Conservation (phyloP, 2,329 filamentous ascomycete species). For the Neurospora crassa region DNA sequence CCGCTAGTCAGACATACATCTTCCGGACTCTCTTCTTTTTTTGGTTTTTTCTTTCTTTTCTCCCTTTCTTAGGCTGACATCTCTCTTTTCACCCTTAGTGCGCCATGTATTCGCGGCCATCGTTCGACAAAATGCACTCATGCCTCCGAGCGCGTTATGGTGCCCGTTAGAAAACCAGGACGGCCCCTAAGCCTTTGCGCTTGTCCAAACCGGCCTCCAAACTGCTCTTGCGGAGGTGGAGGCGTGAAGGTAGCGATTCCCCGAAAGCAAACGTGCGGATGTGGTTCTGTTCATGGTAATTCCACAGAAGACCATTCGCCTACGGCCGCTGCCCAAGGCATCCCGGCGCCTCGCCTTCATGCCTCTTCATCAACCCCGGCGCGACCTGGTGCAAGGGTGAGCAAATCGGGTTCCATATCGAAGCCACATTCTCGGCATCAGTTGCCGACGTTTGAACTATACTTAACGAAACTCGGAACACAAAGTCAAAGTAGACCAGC, state of each 20-base stretch:
- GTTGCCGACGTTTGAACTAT: constrained; percentile 34
- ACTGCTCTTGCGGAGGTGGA: constrained; percentile 51
- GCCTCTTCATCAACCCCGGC: constrained; percentile 25
- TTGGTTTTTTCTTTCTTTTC: background rate
- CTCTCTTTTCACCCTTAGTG: constrained; percentile 32
- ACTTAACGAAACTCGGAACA: constrained; percentile 38
- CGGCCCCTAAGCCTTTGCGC: constrained; percentile 61
- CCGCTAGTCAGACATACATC: background rate
- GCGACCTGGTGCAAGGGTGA: constrained; percentile 33
- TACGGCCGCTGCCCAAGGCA: constrained; percentile 1
- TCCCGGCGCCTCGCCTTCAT: constrained; percentile 13
- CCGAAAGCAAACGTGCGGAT: constrained; percentile 46
- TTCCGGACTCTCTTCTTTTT: background rate
- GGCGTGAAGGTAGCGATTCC: constrained; percentile 57
- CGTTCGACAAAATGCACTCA: constrained; percentile 68
- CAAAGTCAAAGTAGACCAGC: background rate
- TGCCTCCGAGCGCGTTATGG: constrained; percentile 55
- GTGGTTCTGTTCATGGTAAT: constrained; percentile 22
- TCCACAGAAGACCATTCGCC: constrained; percentile 15
- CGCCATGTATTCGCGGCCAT: constrained; percentile 67
- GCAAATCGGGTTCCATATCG: constrained; percentile 29
- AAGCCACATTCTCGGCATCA: constrained; percentile 33
- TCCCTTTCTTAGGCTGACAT: constrained; percentile 8
- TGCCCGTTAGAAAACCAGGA: constrained; percentile 63
- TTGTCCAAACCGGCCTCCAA: constrained; percentile 40